These are phyloP conservation scores for Pyrenophora teres DNA, from an alignment of 2,329 filamentous ascomycete genomes.

Conservation along the genomic window DNA sequence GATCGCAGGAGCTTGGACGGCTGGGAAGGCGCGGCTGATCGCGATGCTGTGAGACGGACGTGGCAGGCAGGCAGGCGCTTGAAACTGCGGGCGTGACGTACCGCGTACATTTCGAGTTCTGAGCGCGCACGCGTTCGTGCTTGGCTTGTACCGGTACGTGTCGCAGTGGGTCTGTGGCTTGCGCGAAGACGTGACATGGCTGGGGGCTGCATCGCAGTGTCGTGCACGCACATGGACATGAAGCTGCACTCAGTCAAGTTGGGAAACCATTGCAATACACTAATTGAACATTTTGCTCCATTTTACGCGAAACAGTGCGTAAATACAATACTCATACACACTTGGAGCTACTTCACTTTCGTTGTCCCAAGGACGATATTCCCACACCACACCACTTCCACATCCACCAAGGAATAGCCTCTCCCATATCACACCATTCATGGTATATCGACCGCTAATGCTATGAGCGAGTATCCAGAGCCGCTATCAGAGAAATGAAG, in stretches of 20 bases:
- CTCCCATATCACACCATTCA: constrained; percentile 32
- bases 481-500: constrained; percentile 44
- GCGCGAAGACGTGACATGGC: constrained; percentile 6
- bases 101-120: constrained; percentile 1
- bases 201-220: neutral
- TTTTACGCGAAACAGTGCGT: constrained; percentile 24
- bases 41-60: constrained; percentile 5
- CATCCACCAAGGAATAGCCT: constrained; percentile 35
- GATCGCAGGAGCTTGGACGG: constrained; percentile 3
- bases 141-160: too few species aligned
- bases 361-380: constrained; percentile 10
- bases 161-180: too few species aligned
- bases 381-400: constrained; percentile 18
- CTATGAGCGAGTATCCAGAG: constrained; percentile 45
- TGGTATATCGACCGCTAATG: constrained; percentile 39
- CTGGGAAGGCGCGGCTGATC: neutral
- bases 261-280: neutral
- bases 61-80: constrained; percentile 12
- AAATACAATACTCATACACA: constrained; percentile 33
- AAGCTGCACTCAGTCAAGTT: neutral
- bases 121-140: constrained; percentile 5
- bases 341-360: constrained; percentile 10
- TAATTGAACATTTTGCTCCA: constrained; percentile 22
- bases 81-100: constrained; percentile 13
- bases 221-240: neutral